A percentile compares a stretch with the other conserved stretches of the same genome.
These are phyloP conservation scores for Mortierella sp. DNA, from an alignment of 371 early-diverging fungal genomes.

Conservation along the genomic window DNA sequence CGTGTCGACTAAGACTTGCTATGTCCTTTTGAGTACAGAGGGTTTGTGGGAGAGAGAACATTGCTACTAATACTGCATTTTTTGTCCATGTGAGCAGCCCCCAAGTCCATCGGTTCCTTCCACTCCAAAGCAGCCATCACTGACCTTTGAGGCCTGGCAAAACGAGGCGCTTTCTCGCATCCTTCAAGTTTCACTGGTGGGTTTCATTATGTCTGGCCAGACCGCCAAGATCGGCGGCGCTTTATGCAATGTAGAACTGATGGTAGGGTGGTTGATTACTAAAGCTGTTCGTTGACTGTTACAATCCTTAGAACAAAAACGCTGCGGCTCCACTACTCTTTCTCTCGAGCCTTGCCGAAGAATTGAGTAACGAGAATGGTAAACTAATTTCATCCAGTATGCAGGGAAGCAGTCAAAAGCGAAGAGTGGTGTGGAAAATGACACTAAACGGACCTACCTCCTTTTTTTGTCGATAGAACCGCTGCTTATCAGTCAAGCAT, in stretches of 20 bases:
- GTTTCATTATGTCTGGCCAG: slow-evolving; percentile 23
- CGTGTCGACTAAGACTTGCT: background rate
- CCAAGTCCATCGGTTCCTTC: slow-evolving; percentile 33
- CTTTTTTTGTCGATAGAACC: slow-evolving; percentile 52
- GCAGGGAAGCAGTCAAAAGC: background rate
- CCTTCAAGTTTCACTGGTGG: slow-evolving; percentile 87
- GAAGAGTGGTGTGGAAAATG: background rate
- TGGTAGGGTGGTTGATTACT: background rate
- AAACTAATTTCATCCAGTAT: slow-evolving; percentile 43
- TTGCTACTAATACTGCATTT: background rate
- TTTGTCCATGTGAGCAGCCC: slow-evolving; percentile 11
- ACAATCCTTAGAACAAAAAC: slow-evolving; percentile 29
- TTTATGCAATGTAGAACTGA: slow-evolving; percentile 29
- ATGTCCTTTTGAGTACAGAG: background rate
- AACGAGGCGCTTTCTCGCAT: slow-evolving; percentile 84
- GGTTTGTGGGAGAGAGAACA: too few relatives aligned
- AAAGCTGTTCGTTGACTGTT: background rate
- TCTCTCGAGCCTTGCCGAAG: slow-evolving; percentile 41
- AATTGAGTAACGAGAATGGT: slow-evolving; percentile 33
- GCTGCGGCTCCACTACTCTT: slow-evolving; percentile 38
- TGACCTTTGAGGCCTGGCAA: slow-evolving; percentile 90
- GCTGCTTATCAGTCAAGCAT: slow-evolving; percentile 62
- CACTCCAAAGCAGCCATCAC: slow-evolving; percentile 58
- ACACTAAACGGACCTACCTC: background rate
- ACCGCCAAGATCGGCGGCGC: background rate